These are phyloP conservation scores for Botrytis porri DNA, from an alignment of 2,329 filamentous ascomycete genomes.

Conservation along the genomic window DNA sequence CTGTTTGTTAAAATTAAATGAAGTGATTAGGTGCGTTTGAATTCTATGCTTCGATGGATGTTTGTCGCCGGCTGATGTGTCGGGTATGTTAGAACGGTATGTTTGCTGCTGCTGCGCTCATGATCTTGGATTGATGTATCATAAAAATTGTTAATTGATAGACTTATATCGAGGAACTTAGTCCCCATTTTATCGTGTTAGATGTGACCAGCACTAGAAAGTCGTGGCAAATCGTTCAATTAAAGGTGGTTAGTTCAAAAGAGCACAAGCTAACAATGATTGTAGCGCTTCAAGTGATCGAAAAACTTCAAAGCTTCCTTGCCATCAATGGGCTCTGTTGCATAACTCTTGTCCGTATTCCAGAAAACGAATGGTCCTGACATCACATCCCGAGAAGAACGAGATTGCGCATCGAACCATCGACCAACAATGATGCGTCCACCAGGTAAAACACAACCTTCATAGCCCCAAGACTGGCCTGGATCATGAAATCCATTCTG, in stretches of 20 bases:
- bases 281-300: neutral
- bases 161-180: neutral
- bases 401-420: conserved; percentile 44
- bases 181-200: neutral
- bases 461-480: conserved; percentile 44
- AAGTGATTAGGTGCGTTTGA: neutral
- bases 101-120: neutral
- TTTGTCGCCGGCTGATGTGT: neutral
- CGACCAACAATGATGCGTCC: conserved; percentile 47
- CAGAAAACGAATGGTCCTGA: conserved; percentile 41
- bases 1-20: neutral
- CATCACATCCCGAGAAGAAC: conserved; percentile 13
- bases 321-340: conserved; percentile 20
- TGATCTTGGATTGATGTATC: neutral
- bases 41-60: neutral
- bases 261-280: neutral
- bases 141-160: neutral
- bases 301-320: conserved; percentile 31
- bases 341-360: conserved; percentile 33
- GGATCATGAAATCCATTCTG: conserved; percentile 26
- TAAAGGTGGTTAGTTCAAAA: neutral
- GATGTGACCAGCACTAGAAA: neutral
- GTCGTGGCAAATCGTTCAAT: neutral
- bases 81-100: neutral
- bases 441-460: conserved; percentile 47